Evolutionary conservation across 129 eudicot genomes (phyloP).

Genomic region (Smallanthus sonchifolius): DNA sequence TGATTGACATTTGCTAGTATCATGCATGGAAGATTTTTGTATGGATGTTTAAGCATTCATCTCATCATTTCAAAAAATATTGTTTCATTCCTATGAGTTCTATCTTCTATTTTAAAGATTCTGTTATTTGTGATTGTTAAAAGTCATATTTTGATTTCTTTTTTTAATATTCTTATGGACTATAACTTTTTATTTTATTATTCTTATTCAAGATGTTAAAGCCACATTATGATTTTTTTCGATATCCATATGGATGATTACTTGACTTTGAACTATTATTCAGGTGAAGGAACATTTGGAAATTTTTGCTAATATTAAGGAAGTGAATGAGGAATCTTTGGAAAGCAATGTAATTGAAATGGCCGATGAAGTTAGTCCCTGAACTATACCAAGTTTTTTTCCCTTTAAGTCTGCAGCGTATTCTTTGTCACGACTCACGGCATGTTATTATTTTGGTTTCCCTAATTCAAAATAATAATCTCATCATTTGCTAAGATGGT

Average conservation of each 20-base stretch:
- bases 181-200: background rate
- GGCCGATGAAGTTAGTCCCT: constrained; percentile 89
- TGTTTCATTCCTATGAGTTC: background rate
- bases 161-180: background rate
- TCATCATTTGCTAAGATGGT: constrained; percentile 5
- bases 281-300: constrained; percentile 99
- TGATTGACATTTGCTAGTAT: constrained; percentile 9
- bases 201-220: constrained; percentile 12
- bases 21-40: constrained; percentile 3
- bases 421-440: background rate
- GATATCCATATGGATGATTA: constrained; percentile 14
- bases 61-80: background rate
- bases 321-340: constrained; percentile 70
- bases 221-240: background rate
- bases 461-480: constrained; percentile 2
- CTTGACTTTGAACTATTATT: constrained; percentile 15
- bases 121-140: background rate
- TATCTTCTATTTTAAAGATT: background rate
- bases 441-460: background rate
- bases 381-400: constrained; percentile 8
- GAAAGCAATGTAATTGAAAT: constrained; percentile 67
- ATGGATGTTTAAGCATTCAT: constrained; percentile 4
- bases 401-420: background rate
- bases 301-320: constrained; percentile 83
- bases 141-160: background rate